A percentile compares a stretch with the other conserved stretches of the same genome.
phyloP scores from a whole-genome alignment of 306 rosid species.

The Luffa aegyptiaca region DNA sequence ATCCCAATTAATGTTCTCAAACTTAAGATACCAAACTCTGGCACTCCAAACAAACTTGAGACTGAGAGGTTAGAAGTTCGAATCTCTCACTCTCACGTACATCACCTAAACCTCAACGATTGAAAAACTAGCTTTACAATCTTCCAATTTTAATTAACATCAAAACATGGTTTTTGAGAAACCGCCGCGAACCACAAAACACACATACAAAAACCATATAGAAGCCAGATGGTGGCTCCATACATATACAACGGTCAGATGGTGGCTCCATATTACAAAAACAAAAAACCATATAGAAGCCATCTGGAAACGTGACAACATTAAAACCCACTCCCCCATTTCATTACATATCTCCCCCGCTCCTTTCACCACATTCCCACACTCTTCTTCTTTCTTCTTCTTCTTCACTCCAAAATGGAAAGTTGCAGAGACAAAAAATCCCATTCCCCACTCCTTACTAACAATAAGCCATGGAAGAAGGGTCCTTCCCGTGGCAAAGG shows the following conservation, averaged over 20 bases:
- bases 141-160: too few relatives aligned
- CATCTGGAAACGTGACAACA: conserved; percentile 64
- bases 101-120: too few relatives aligned
- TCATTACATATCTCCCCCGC: not conserved
- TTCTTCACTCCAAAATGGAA: conserved; percentile 32
- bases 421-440: conserved; percentile 21
- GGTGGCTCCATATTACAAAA: not conserved
- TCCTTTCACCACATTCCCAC: not conserved
- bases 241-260: conserved; percentile 52
- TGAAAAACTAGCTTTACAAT: too few relatives aligned
- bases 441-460: conserved; percentile 23
- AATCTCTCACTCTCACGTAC: too few relatives aligned
- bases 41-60: too few relatives aligned
- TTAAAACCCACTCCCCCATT: conserved; percentile 35
- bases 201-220: not conserved
- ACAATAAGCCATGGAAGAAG: conserved; percentile 82
- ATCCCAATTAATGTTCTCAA: too few relatives aligned
- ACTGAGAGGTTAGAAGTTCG: too few relatives aligned
- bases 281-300: not conserved
- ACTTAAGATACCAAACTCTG: too few relatives aligned
- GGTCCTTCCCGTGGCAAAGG: conserved; percentile 96
- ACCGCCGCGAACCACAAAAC: not conserved
- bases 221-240: conserved; percentile 49
- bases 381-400: not conserved
- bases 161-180: not conserved